Percentiles rank a stretch among this genome's conserved stretches.
Evolutionary conservation across 2,329 filamentous ascomycete species (phyloP).

Genomic region (Basipetospora sp.): DNA sequence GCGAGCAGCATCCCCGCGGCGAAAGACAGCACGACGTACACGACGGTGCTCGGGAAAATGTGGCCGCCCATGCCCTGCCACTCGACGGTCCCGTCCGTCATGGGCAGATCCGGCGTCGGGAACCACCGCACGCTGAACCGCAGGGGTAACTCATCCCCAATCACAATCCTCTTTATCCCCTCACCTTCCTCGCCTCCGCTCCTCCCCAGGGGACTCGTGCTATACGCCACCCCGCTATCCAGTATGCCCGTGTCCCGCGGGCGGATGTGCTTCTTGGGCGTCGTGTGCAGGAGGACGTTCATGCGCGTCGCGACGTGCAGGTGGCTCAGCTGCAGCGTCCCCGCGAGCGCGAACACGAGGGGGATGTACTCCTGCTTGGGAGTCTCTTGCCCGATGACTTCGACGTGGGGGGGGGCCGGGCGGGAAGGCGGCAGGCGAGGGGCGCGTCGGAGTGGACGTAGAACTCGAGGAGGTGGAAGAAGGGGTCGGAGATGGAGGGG

Average conservation of each 20-base stretch:
- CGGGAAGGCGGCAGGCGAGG: slow-evolving; percentile 75
- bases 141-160: slow-evolving; percentile 71
- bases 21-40: slow-evolving; percentile 47
- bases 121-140: slow-evolving; percentile 79
- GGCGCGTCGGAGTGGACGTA: slow-evolving; percentile 96
- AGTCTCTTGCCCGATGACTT: slow-evolving; percentile 36
- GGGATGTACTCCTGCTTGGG: slow-evolving; percentile 55
- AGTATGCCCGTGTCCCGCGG: slow-evolving; percentile 62
- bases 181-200: slow-evolving; percentile 25
- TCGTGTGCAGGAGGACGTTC: slow-evolving; percentile 71
- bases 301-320: slow-evolving; percentile 80
- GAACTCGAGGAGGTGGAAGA: slow-evolving; percentile 87
- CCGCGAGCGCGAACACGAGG: slow-evolving; percentile 74
- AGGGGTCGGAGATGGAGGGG: slow-evolving; percentile 57
- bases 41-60: slow-evolving; percentile 47
- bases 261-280: slow-evolving; percentile 45
- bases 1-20: slow-evolving; percentile 38
- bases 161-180: slow-evolving; percentile 54
- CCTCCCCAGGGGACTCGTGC: slow-evolving; percentile 47
- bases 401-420: slow-evolving; percentile 48
- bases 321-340: slow-evolving; percentile 76
- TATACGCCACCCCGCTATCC: slow-evolving; percentile 78
- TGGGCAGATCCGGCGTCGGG: slow-evolving; percentile 55
- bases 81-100: slow-evolving; percentile 48
- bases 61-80: slow-evolving; percentile 52